Percentiles rank a stretch among this genome's conserved stretches.
Conservation (phyloP, 139 green algal species). For the Mesotaenium endlicherianum region DNA sequence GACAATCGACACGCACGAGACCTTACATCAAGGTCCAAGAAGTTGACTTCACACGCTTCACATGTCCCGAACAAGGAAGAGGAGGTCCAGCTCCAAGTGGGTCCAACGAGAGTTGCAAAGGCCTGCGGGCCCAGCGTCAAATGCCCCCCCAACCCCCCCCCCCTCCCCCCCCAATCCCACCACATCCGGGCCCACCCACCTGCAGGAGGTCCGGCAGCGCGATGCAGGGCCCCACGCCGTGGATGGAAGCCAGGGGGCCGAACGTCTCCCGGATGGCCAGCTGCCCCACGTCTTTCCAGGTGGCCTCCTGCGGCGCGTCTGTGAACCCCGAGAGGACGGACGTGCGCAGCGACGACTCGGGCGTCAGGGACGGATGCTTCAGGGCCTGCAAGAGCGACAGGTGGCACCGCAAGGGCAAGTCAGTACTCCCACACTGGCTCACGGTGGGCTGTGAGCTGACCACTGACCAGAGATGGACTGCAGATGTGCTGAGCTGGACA, state of each 20-base stretch:
- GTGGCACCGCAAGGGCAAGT: too few relatives aligned
- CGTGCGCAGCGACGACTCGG: slow-evolving; percentile 26
- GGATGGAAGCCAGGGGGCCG: slow-evolving; percentile 7
- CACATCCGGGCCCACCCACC: background rate
- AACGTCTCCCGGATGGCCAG: background rate
- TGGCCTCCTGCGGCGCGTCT: background rate
- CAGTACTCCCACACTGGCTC: too few relatives aligned
- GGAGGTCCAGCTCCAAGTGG: background rate
- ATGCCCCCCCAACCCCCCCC: background rate
- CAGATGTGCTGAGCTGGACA: too few relatives aligned
- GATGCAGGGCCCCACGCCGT: slow-evolving; percentile 28
- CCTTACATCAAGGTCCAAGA: too few relatives aligned
- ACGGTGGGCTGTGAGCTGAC: too few relatives aligned
- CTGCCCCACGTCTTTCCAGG: background rate
- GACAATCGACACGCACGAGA: too few relatives aligned
- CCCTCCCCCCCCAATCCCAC: background rate
- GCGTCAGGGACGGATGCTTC: slow-evolving; percentile 10
- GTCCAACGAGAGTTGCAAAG: background rate
- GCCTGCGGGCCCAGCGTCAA: background rate
- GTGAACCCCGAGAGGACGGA: slow-evolving; percentile 14
- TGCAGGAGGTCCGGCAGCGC: slow-evolving; percentile 9
- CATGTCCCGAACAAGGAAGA: background rate
- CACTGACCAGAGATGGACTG: too few relatives aligned
- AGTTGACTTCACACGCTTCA: too few relatives aligned
- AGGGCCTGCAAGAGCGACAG: background rate